Evolutionary conservation across 1,284 basidiomycete species (phyloP).

Genomic region (Rhodotorula glutinis): DNA sequence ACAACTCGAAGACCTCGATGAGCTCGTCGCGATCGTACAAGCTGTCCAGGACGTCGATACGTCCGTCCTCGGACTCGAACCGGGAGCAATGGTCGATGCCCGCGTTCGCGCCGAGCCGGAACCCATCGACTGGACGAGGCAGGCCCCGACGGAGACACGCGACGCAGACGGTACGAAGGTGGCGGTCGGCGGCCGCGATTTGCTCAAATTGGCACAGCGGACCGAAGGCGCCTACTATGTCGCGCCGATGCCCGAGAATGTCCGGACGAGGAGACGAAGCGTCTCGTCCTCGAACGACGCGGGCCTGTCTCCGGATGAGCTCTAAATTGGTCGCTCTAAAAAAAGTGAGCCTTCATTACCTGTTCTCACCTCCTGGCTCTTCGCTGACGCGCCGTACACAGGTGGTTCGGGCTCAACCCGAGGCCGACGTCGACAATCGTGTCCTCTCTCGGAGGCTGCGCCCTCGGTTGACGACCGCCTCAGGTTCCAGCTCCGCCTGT

Average conservation of each 20-base stretch:
- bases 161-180: not conserved
- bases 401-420: no score
- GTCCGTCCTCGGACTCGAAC: conserved; percentile 1
- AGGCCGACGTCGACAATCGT: no score
- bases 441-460: no score
- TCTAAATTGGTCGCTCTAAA: not conserved
- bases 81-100: conserved; percentile 32
- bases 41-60: conserved; percentile 21
- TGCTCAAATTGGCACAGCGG: conserved; percentile 23
- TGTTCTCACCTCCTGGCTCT: no score
- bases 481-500: no score
- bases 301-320: conserved; percentile 3
- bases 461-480: no score
- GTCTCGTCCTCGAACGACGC: not conserved
- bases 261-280: conserved; percentile 15
- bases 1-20: conserved; percentile 21
- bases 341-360: not conserved
- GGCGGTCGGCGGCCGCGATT: conserved; percentile 2
- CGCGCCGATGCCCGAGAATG: conserved; percentile 33
- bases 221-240: conserved; percentile 33
- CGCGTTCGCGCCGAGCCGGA: conserved; percentile 23
- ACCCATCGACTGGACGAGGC: conserved; percentile 4
- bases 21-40: conserved; percentile 32
- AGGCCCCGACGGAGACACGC: not conserved
- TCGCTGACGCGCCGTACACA: no score